Conservation (phyloP, 192 early-diverging fungal species). For the Radiomyces spectabilis region DNA sequence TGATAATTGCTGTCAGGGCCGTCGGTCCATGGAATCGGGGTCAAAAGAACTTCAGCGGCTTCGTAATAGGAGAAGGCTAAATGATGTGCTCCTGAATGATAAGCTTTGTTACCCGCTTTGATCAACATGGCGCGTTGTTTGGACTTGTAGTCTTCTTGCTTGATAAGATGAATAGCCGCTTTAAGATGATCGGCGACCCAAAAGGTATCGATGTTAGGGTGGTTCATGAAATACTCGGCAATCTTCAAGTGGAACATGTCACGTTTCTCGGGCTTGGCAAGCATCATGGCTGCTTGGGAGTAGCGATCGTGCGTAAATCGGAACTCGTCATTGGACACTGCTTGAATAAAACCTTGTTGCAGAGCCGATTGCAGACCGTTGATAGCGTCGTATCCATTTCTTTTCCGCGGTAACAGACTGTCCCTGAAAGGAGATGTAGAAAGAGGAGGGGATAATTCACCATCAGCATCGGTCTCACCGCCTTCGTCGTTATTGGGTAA, state of each 20-base stretch:
- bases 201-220: conserved; percentile 9
- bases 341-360: conserved; percentile 22
- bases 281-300: conserved; percentile 20
- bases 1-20: conserved; percentile 14
- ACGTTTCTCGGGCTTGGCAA: not conserved
- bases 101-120: conserved; percentile 19
- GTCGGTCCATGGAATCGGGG: conserved; percentile 12
- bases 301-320: conserved; percentile 24
- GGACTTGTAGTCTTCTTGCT: conserved; percentile 8
- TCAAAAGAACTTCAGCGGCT: conserved; percentile 5
- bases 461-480: not conserved
- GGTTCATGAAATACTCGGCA: conserved; percentile 13
- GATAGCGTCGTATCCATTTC: conserved; percentile 4
- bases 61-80: conserved; percentile 19
- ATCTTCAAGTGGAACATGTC: conserved; percentile 20
- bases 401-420: too few relatives aligned
- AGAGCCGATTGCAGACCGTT: conserved; percentile 20
- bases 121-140: conserved; percentile 9
- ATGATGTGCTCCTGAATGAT: conserved; percentile 14
- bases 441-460: not conserved
- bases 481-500: not conserved
- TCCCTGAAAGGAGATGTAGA: not conserved
- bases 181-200: conserved; percentile 27
- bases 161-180: conserved; percentile 12
- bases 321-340: conserved; percentile 16